Evolutionary conservation across 495 filamentous ascomycete species (phyloP), one percentile per base, ranked within the genome.

Genomic region (Saxophila tyrrhenica): DNA sequence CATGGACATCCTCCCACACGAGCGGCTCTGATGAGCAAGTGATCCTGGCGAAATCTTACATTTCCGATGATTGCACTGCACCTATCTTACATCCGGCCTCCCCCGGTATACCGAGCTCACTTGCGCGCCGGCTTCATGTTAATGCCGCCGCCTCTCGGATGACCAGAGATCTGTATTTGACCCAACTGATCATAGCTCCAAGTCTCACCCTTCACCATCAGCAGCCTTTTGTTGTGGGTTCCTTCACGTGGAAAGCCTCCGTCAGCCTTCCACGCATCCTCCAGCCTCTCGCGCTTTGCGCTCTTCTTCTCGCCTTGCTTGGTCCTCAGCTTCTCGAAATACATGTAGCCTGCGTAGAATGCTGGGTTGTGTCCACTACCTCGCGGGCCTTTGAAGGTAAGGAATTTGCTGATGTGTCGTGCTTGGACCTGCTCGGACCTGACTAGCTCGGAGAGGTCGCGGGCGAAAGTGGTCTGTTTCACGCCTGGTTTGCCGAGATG

Each of bases 281-380:
- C 79, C 74, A 80, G 81, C 3, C 72, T 72, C 59, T 69, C 35
- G 15, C 80, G 63, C 43, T 72, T 67, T 53, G 73, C 70, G 7
- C 61, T 72, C 71, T 80, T 83, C 17, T 72, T 67, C 69, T 78
- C 80, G 15, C 70, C 70, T 59, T 78, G 69, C 42, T 70, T 68
- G 32, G 82, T 65, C 32, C 78, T 65, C 52, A 79, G 47, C 70
- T 83, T 85, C 67, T 83, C 80, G 51, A 82, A 82, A 68, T 67
- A 78, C 20, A 73, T 70, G 61, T 81, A 82, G 1, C 69, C 69
- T 15, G 70, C 72, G 51, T 80, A 79, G 58, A 71, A 81, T 3
- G 74, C 67, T 0, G 46, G 50, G 23, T 51, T 68, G 22, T 64
- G 74, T 11, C 70, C 72, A 1, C 79, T 76, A 2, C 57, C 60